Conservation (phyloP, 176 grass and related monocot species). For the Oryza coarctata region DNA sequence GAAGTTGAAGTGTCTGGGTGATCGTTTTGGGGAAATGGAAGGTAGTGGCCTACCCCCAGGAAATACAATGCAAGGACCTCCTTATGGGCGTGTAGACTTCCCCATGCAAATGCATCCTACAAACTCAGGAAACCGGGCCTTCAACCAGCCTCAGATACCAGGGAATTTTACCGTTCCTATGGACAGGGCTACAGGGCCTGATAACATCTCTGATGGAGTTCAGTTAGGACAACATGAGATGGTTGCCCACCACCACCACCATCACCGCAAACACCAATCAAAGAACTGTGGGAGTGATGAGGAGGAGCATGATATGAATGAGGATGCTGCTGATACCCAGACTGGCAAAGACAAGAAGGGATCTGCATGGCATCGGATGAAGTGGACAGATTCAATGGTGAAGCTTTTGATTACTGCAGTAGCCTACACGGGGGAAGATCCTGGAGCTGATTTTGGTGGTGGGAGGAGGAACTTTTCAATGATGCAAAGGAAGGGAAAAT, state of each 20-base stretch:
- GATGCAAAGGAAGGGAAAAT: conserved; percentile 97
- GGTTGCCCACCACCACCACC: conserved; percentile 23
- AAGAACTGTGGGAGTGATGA: conserved; percentile 62
- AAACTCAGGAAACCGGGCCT: conserved; percentile 32
- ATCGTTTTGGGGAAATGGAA: conserved; percentile 63
- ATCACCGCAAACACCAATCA: conserved; percentile 35
- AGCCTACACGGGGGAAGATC: conserved; percentile 77
- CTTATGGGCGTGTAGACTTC: conserved; percentile 50
- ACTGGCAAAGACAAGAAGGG: conserved; percentile 56
- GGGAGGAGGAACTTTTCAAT: conserved; percentile 55
- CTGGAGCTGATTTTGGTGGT: conserved; percentile 47
- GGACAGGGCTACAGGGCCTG: conserved; percentile 41
- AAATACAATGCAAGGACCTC: conserved; percentile 49
- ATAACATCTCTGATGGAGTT: conserved; percentile 41
- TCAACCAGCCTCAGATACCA: conserved; percentile 39
- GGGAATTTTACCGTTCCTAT: conserved; percentile 28
- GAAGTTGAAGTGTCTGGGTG: neutral
- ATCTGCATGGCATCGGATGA: conserved; percentile 91
- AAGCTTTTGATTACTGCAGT: conserved; percentile 88
- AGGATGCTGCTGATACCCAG: conserved; percentile 49
- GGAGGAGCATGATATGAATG: conserved; percentile 45
- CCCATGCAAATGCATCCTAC: conserved; percentile 52
- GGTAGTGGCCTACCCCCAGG: conserved; percentile 45
- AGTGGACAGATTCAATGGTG: conserved; percentile 96
- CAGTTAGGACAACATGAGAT: conserved; percentile 58